Evolutionary conservation across 371 early-diverging fungal species (phyloP).

Genomic region (Zychaea mexicana): DNA sequence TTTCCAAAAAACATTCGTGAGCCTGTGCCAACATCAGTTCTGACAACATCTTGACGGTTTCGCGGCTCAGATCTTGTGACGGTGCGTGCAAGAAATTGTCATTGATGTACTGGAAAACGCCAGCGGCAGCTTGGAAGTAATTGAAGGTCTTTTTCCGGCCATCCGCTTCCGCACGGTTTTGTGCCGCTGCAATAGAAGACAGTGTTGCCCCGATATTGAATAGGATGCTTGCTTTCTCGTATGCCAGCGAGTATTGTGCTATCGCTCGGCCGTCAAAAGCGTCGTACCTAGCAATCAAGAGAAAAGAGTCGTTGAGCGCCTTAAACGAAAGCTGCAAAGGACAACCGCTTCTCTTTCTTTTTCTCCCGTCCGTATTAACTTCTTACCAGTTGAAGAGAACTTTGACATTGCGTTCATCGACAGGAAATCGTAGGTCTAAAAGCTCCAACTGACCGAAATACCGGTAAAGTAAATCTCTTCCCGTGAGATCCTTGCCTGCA

Average conservation of each 20-base stretch:
- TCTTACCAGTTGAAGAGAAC: constrained; percentile 87
- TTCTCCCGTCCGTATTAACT: not conserved
- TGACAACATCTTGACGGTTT: constrained; percentile 81
- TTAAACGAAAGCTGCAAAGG: no score
- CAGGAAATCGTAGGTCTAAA: constrained; percentile 88
- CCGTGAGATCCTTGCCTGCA: constrained; percentile 89
- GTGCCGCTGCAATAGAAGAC: constrained; percentile 70
- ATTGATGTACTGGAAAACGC: constrained; percentile 92
- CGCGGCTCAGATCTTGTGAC: constrained; percentile 86
- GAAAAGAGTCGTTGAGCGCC: not conserved
- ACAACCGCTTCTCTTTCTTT: not conserved
- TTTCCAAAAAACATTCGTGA: constrained; percentile 92
- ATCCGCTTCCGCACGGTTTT: constrained; percentile 74
- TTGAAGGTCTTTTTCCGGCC: constrained; percentile 84
- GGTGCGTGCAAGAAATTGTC: constrained; percentile 97
- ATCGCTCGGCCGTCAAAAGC: constrained; percentile 67
- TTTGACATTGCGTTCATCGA: constrained; percentile 89
- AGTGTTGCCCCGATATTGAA: constrained; percentile 91
- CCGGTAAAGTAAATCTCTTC: constrained; percentile 90
- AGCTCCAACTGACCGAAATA: constrained; percentile 96
- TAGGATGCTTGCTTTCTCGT: constrained; percentile 95
- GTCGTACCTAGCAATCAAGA: constrained; percentile 64
- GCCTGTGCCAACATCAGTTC: constrained; percentile 94
- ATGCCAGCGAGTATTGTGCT: constrained; percentile 89
- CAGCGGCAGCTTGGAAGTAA: constrained; percentile 92